Percentiles rank a stretch among this genome's conserved stretches.
Conservation (phyloP, 2,329 filamentous ascomycete species). For the Phoma sp. region DNA sequence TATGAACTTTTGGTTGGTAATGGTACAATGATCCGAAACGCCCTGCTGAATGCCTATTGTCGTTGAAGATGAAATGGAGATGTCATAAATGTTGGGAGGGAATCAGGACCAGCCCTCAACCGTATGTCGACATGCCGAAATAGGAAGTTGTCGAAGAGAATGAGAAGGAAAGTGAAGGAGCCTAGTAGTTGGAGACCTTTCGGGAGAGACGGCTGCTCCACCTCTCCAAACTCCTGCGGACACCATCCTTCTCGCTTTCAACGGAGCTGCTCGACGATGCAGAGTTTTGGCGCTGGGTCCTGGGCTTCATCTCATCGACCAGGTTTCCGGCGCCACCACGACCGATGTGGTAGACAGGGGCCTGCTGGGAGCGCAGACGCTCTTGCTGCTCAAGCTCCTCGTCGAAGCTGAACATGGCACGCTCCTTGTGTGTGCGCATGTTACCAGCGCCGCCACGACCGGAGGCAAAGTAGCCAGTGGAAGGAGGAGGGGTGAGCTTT, state of each 20-base stretch:
- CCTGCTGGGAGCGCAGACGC: constrained; percentile 61
- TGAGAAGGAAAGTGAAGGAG: constrained; percentile 2
- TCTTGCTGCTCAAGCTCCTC: constrained; percentile 68
- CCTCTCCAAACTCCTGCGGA: constrained; percentile 45
- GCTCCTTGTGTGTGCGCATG: constrained; percentile 61
- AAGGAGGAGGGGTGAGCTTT: constrained; percentile 56
- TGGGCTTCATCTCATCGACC: constrained; percentile 50
- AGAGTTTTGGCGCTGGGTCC: constrained; percentile 39
- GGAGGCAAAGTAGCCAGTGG: constrained; percentile 65
- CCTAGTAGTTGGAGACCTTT: constrained; percentile 43
- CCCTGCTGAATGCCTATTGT: constrained; percentile 35
- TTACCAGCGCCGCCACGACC: constrained; percentile 75
- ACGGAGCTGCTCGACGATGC: constrained; percentile 37
- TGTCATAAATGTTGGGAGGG: constrained; percentile 32
- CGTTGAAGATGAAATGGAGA: constrained; percentile 1
- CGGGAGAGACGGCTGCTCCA: constrained; percentile 46
- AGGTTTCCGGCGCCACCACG: constrained; percentile 67
- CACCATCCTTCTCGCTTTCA: constrained; percentile 38
- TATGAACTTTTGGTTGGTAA: constrained; percentile 24
- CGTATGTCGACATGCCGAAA: constrained; percentile 12
- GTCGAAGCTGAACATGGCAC: constrained; percentile 72
- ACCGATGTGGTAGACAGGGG: constrained; percentile 70
- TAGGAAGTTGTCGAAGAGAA: constrained; percentile 14
- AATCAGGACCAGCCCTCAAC: constrained; percentile 51
- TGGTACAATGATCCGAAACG: constrained; percentile 27